phyloP scores from a whole-genome alignment of 1,284 basidiomycete genomes.

The Xanthoconium separans region DNA sequence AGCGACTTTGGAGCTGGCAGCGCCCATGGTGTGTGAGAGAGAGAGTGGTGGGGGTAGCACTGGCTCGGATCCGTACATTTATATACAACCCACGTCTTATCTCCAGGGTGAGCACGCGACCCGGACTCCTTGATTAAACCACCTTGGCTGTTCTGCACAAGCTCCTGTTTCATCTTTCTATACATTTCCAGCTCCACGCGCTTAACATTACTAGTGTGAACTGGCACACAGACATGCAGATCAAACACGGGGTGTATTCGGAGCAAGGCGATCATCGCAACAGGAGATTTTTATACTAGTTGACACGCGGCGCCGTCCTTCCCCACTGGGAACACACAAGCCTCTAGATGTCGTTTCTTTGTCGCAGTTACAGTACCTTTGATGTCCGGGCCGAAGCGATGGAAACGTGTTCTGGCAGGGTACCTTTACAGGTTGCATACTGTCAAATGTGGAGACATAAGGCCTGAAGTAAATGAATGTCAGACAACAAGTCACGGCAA shows the following conservation, averaged over 20 bases:
- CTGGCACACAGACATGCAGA: neutral
- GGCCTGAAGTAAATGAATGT: conserved; percentile 21
- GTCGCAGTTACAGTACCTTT: neutral
- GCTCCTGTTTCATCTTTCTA: neutral
- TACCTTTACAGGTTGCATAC: conserved; percentile 27
- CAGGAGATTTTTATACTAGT: neutral
- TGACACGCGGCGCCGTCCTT: too few relatives aligned
- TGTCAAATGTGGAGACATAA: conserved; percentile 34
- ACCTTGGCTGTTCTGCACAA: neutral
- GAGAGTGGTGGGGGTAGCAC: conserved; percentile 11
- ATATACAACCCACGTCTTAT: conserved; percentile 26
- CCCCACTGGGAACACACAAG: neutral
- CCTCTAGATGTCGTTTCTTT: neutral
- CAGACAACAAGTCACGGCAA: conserved; percentile 9
- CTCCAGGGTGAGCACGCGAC: conserved; percentile 13
- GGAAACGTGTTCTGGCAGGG: conserved; percentile 3
- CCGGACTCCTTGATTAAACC: conserved; percentile 5
- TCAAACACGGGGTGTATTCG: conserved; percentile 7
- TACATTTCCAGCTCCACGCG: neutral
- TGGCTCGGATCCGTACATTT: conserved; percentile 20
- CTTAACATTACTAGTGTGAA: neutral
- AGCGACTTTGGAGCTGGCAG: conserved; percentile 23
- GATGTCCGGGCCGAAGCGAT: neutral
- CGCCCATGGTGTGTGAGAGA: conserved; percentile 23
- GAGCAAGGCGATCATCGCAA: neutral